Percentiles rank a stretch among this genome's conserved stretches.
phyloP scores from a whole-genome alignment of 2,329 filamentous ascomycete species.

The Botryotinia globosa region DNA sequence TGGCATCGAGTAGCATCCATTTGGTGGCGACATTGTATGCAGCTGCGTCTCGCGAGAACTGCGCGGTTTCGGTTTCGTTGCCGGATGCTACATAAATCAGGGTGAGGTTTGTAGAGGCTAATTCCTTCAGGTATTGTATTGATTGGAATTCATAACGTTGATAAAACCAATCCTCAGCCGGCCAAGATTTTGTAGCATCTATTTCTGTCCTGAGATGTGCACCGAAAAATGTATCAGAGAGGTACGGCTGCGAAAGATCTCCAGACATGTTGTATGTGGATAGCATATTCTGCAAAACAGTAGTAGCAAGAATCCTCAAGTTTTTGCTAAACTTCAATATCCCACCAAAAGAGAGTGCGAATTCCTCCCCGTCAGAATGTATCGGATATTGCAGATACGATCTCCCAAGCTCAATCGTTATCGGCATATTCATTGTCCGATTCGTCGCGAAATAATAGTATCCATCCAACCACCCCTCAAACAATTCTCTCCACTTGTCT shows the following conservation, averaged over 20 bases:
- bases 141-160: slow-evolving; percentile 38
- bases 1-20: slow-evolving; percentile 41
- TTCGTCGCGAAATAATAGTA: neutral
- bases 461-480: neutral
- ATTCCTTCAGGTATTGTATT: slow-evolving; percentile 39
- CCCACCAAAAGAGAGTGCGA: slow-evolving; percentile 28
- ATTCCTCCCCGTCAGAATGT: slow-evolving; percentile 26
- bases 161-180: slow-evolving; percentile 21
- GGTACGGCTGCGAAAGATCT: slow-evolving; percentile 18
- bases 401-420: slow-evolving; percentile 27
- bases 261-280: slow-evolving; percentile 17
- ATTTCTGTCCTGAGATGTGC: slow-evolving; percentile 34
- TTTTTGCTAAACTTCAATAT: slow-evolving; percentile 32
- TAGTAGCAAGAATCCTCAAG: slow-evolving; percentile 30
- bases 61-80: slow-evolving; percentile 39
- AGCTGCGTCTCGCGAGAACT: slow-evolving; percentile 41
- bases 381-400: slow-evolving; percentile 33
- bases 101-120: slow-evolving; percentile 30
- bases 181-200: slow-evolving; percentile 29
- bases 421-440: slow-evolving; percentile 10
- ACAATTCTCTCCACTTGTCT: neutral
- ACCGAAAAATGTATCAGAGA: slow-evolving; percentile 27
- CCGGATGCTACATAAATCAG: slow-evolving; percentile 47
- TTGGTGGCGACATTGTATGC: slow-evolving; percentile 42
- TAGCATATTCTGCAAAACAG: slow-evolving; percentile 24